Evolutionary conservation across 2,329 filamentous ascomycete species (phyloP).

Genomic region (Dothistroma septosporum): DNA sequence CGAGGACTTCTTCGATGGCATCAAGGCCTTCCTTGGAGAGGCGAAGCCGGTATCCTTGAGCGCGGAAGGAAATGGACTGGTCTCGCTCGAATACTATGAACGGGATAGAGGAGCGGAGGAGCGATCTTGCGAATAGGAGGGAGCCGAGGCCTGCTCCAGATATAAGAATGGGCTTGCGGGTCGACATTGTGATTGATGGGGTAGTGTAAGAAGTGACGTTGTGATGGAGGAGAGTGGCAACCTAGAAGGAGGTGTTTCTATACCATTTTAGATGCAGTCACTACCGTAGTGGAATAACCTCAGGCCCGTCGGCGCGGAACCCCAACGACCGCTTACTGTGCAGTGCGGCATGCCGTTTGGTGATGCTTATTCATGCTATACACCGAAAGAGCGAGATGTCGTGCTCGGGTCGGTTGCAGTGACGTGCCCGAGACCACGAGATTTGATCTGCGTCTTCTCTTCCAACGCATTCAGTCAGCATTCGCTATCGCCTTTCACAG

Average conservation of each 20-base stretch:
- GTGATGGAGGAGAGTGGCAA: neutral
- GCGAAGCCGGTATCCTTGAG: slow-evolving; percentile 60
- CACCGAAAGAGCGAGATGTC: neutral
- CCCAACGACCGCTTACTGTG: neutral
- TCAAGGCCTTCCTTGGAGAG: slow-evolving; percentile 55
- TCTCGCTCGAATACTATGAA: slow-evolving; percentile 45
- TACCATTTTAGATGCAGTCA: neutral
- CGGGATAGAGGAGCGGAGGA: slow-evolving; percentile 36
- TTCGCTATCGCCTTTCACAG: neutral
- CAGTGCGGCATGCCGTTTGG: neutral
- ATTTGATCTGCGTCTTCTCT: neutral
- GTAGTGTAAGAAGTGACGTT: neutral
- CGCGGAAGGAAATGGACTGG: slow-evolving; percentile 52
- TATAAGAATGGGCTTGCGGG: slow-evolving; percentile 41
- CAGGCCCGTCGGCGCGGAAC: neutral
- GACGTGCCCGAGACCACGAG: neutral
- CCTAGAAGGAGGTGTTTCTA: neutral
- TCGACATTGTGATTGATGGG: slow-evolving; percentile 8
- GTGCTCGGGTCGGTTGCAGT: neutral
- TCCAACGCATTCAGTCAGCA: neutral
- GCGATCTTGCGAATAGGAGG: slow-evolving; percentile 38
- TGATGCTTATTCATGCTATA: neutral
- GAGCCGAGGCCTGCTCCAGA: slow-evolving; percentile 40
- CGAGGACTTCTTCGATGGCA: slow-evolving; percentile 54
- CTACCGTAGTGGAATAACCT: neutral